Conservation (phyloP, 441 rosid genomes). For the Syzygium syzygioides region DNA sequence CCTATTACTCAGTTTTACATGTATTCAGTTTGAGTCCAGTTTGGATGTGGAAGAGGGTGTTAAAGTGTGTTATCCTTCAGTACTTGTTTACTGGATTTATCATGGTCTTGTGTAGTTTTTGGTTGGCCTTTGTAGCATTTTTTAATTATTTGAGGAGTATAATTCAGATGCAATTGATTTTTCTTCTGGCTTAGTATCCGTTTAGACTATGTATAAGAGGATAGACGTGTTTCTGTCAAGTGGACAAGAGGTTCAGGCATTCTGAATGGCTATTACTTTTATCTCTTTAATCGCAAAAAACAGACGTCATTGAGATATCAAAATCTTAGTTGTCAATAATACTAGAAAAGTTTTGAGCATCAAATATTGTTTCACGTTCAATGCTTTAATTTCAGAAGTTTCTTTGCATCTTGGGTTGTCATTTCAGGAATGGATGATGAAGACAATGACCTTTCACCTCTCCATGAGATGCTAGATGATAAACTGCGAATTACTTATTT, state of each 20-base stretch:
- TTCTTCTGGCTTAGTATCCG: background rate
- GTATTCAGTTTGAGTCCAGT: background rate
- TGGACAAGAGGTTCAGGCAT: background rate
- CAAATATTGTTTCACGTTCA: background rate
- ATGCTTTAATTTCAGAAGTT: background rate
- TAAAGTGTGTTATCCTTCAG: background rate
- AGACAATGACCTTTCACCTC: constrained; percentile 42
- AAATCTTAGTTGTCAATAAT: background rate
- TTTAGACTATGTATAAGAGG: background rate
- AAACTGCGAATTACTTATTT: constrained; percentile 58
- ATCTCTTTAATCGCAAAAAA: background rate
- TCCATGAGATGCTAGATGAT: constrained; percentile 82
- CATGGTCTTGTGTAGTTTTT: background rate
- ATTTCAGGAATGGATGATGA: constrained; percentile 90
- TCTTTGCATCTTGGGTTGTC: background rate
- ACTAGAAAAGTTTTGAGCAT: background rate
- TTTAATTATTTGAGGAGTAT: background rate
- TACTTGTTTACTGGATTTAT: background rate
- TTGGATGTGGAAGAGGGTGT: background rate
- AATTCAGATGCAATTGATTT: background rate
- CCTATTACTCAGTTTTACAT: background rate
- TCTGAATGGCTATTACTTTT: background rate
- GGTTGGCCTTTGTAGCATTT: background rate
- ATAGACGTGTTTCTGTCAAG: background rate
- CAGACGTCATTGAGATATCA: background rate